Evolutionary conservation across 495 filamentous ascomycete genomes (phyloP).

Genomic region (Neurospora sp.): DNA sequence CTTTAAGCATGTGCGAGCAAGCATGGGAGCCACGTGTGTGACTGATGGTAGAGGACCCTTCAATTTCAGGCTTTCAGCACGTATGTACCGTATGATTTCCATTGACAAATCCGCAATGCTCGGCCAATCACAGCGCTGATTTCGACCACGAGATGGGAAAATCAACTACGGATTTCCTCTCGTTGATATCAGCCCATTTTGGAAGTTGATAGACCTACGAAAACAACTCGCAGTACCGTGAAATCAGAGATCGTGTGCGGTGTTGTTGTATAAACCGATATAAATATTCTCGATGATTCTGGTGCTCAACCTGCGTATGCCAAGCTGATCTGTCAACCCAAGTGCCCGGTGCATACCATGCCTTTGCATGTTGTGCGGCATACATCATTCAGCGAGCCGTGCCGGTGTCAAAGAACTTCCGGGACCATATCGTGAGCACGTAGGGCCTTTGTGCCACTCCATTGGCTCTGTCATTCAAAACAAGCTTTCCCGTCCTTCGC

Average conservation of each 20-base stretch:
- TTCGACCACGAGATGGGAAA: background rate
- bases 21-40: background rate
- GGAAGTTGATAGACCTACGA: background rate
- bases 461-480: background rate
- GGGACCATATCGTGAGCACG: background rate
- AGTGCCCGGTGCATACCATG: background rate
- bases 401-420: background rate
- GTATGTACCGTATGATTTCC: background rate
- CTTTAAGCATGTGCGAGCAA: background rate
- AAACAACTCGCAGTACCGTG: background rate
- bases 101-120: background rate
- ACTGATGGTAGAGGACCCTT: background rate
- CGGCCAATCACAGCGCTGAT: background rate
- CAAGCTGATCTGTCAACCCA: background rate
- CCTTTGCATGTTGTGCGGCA: background rate
- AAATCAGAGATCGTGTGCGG: background rate
- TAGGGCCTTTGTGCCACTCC: background rate
- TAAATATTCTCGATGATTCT: background rate
- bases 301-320: background rate
- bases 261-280: background rate
- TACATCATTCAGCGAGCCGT: background rate
- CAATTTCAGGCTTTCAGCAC: background rate
- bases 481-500: background rate
- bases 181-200: background rate
- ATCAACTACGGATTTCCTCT: background rate